A percentile compares a stretch with the other conserved stretches of the same genome.
phyloP scores from a whole-genome alignment of 2,329 filamentous ascomycete species.

The Cladosporium sp. region DNA sequence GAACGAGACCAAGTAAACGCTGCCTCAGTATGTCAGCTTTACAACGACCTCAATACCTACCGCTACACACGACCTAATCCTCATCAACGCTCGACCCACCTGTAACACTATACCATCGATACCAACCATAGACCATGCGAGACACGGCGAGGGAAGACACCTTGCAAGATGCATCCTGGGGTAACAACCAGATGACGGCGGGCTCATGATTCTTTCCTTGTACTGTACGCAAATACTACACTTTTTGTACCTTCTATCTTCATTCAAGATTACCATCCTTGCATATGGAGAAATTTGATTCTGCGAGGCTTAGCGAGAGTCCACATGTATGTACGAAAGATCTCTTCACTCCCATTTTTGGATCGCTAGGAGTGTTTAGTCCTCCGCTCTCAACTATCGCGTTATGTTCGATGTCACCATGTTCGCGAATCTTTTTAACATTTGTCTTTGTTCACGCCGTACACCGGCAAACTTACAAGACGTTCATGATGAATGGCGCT shows the following conservation, averaged over 20 bases:
- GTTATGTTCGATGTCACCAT: background rate
- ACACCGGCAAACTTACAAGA: too few species aligned
- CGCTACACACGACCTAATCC: slow-evolving; percentile 4
- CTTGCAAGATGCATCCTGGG: slow-evolving; percentile 13
- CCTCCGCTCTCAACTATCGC: background rate
- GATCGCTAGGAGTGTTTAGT: background rate
- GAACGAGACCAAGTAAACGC: slow-evolving; percentile 67
- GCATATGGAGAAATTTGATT: background rate
- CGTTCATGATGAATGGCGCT: too few species aligned
- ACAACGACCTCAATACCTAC: background rate
- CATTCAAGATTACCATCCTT: slow-evolving; percentile 11
- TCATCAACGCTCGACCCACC: slow-evolving; percentile 7
- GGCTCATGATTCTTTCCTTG: slow-evolving; percentile 8
- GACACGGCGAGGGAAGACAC: slow-evolving; percentile 17
- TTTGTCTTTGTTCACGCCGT: background rate
- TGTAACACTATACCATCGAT: slow-evolving; percentile 22
- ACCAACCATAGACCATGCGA: slow-evolving; percentile 20
- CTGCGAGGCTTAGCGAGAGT: slow-evolving; percentile 1
- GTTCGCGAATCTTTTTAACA: background rate
- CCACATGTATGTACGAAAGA: slow-evolving; percentile 14
- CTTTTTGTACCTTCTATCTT: slow-evolving; percentile 16
- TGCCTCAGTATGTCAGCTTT: slow-evolving; percentile 12
- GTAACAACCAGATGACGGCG: slow-evolving; percentile 14
- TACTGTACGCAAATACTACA: slow-evolving; percentile 13
- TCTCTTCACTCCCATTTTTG: background rate